Base-by-base conservation (phyloP, 75 land plant species). In the Isoetes taiwanensis region DNA sequence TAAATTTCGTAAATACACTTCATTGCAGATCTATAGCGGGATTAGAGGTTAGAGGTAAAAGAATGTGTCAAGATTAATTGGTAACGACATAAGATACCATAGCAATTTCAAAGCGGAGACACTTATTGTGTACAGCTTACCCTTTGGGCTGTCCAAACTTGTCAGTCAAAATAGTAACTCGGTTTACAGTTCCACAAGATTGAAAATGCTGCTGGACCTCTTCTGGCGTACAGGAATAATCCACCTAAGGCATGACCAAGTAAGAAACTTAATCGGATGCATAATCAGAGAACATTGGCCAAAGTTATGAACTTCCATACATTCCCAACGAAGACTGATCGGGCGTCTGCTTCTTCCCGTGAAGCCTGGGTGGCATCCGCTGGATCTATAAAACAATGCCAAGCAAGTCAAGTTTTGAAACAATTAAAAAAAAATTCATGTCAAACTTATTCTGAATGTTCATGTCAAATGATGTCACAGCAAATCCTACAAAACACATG, bases 141-240 rank as follows among this genome's bases (percentile, higher is more conserved):
- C 50, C 50, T n/a, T 46, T 46, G 50, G 50, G 50, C 50, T 46
- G 50, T 16, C 50, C 50, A n/a, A 46, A 46, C 50, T 46, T 46
- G 50, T 46, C 50, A 6, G 50, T 46, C 5, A 46, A 19, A 8
- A 46, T 46, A 8, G 50, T 46, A 46, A 46, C 50, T n/a, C 50
- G 8, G 50, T 46, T 46, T 3, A 46, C 50, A 46, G 50, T 46
- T 5, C 50, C 50, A 46, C 50, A 46, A 8, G 50, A 46, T 16
- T 46, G 50, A 19, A 46, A 46, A n/a, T 46, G 50, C 50, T 46
- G 50, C 23, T 46, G 50, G 50, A 46, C 50, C 23, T 46, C 50
- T 23, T 46, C 50, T 8, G 50, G 50, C 23, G 50, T 46, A 23
- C 50, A 46, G 21, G 50, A 46, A 19, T 46, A 46, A 19, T 46